phyloP scores from a whole-genome alignment of 176 grass and related monocot genomes.

The Bothriochloa decipiens region DNA sequence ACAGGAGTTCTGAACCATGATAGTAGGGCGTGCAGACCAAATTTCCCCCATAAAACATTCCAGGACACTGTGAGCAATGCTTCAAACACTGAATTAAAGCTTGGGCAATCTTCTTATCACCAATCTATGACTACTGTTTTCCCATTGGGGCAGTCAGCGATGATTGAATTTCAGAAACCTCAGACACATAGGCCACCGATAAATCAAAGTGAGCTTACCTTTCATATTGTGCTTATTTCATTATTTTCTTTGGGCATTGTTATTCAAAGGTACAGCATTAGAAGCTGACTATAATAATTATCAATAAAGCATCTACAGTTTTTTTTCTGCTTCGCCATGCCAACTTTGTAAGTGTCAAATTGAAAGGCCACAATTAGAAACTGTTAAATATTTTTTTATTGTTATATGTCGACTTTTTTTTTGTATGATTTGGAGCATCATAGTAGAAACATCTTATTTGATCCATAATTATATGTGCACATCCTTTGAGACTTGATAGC shows the following conservation, averaged over 20 bases:
- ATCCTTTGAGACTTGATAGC: slow-evolving; percentile 33
- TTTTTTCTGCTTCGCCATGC: slow-evolving; percentile 22
- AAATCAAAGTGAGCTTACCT: slow-evolving; percentile 58
- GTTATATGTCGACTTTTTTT: neutral
- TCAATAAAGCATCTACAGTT: slow-evolving; percentile 10
- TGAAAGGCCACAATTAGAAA: neutral
- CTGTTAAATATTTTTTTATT: slow-evolving; percentile 27
- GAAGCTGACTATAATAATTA: slow-evolving; percentile 22
- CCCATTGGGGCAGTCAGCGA: slow-evolving; percentile 44
- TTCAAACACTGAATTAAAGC: slow-evolving; percentile 79
- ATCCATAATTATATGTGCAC: slow-evolving; percentile 27
- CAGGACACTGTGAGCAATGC: slow-evolving; percentile 43
- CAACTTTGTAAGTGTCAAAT: slow-evolving; percentile 26
- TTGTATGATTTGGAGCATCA: slow-evolving; percentile 27
- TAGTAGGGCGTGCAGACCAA: slow-evolving; percentile 13
- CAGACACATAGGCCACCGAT: slow-evolving; percentile 38
- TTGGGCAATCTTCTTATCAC: slow-evolving; percentile 73
- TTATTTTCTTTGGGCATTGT: slow-evolving; percentile 31
- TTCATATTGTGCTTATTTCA: slow-evolving; percentile 30
- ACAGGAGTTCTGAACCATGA: slow-evolving; percentile 44
- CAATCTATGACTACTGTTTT: slow-evolving; percentile 50
- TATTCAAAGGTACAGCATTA: slow-evolving; percentile 16
- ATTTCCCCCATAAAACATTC: slow-evolving; percentile 37
- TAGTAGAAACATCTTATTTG: slow-evolving; percentile 16
- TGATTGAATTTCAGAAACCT: slow-evolving; percentile 55